Conservation (phyloP, 495 filamentous ascomycete species). For the Daldinia loculata region DNA sequence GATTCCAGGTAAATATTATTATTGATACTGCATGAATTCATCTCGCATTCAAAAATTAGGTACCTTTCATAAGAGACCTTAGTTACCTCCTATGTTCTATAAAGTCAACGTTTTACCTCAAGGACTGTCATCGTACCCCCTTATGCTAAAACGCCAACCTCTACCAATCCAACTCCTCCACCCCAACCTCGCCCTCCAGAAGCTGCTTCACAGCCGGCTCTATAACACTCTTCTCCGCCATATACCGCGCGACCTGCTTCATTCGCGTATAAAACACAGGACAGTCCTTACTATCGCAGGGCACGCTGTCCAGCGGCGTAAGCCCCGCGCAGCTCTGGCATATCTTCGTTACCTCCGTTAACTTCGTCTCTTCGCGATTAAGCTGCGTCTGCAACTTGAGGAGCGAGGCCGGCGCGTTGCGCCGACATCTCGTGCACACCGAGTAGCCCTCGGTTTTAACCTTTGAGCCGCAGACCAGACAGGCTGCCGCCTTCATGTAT, state of each 20-base stretch:
- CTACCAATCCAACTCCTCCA: conserved; percentile 52
- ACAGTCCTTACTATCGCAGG: conserved; percentile 90
- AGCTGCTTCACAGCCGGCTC: conserved; percentile 67
- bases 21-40: background rate
- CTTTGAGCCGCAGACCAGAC: conserved; percentile 78
- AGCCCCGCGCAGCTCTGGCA: conserved; percentile 85
- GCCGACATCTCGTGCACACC: conserved; percentile 72
- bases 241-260: conserved; percentile 70
- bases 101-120: background rate
- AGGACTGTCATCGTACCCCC: background rate
- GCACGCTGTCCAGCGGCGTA: conserved; percentile 75
- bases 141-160: background rate
- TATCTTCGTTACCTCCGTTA: conserved; percentile 71
- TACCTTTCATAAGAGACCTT: background rate
- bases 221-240: conserved; percentile 63
- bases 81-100: background rate
- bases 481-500: conserved; percentile 83
- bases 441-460: conserved; percentile 59
- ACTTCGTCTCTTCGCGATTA: conserved; percentile 68
- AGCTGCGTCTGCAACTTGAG: conserved; percentile 68
- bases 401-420: conserved; percentile 64
- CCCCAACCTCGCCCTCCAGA: conserved; percentile 49
- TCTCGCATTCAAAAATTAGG: background rate
- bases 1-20: too few species aligned
- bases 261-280: conserved; percentile 90